Conservation (phyloP, 306 rosid genomes). For the Lathyrus aphaca region DNA sequence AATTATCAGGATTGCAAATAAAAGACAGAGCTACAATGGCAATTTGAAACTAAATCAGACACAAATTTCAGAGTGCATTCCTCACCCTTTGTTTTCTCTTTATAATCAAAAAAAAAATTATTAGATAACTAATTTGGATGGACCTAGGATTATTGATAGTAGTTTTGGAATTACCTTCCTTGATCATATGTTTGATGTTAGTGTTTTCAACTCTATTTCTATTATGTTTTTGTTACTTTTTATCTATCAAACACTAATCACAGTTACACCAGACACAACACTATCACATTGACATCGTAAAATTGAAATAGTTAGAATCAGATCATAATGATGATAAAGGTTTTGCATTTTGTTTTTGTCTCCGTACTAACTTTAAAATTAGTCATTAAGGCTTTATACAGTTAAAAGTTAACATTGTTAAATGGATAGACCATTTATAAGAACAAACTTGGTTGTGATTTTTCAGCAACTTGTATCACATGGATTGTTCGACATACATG, state of each 20-base stretch:
- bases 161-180: slow-evolving; percentile 89
- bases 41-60: too few species aligned
- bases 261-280: background rate
- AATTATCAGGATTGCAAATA: too few species aligned
- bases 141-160: slow-evolving; percentile 74
- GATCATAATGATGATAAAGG: background rate
- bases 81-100: too few species aligned
- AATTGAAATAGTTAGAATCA: slow-evolving; percentile 21
- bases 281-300: too few species aligned
- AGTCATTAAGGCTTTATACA: too few species aligned
- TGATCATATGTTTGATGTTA: slow-evolving; percentile 96
- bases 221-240: too few species aligned
- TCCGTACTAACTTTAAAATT: slow-evolving; percentile 9
- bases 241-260: background rate
- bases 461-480: slow-evolving; percentile 90
- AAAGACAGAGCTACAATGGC: too few species aligned
- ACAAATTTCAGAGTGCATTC: too few species aligned
- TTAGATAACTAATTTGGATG: slow-evolving; percentile 93
- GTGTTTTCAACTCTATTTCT: slow-evolving; percentile 36
- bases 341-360: background rate
- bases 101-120: too few species aligned
- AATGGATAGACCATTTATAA: background rate
- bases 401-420: background rate
- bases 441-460: slow-evolving; percentile 35
- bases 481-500: slow-evolving; percentile 79